phyloP scores from a whole-genome alignment of 2,329 filamentous ascomycete species.

The Pyricularia sp. region DNA sequence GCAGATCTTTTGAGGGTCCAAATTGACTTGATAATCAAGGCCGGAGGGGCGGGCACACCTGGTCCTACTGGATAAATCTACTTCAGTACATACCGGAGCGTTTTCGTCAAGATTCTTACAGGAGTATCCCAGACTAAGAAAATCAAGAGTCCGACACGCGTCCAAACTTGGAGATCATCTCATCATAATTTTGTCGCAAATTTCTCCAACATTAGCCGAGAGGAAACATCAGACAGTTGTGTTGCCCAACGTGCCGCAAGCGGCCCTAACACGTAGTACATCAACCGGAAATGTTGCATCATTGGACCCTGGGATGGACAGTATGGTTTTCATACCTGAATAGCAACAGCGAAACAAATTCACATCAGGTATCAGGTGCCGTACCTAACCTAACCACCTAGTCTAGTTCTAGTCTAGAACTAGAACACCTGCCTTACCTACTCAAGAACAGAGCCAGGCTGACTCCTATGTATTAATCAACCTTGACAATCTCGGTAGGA shows the following conservation, averaged over 20 bases:
- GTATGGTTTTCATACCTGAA: neutral
- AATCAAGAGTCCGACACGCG: neutral
- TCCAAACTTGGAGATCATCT: neutral
- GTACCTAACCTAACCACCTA: no score
- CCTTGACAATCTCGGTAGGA: neutral
- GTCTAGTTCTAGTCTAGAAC: no score
- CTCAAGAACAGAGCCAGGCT: neutral
- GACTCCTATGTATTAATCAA: neutral
- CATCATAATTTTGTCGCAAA: neutral
- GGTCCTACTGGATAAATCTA: no score
- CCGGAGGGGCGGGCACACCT: neutral
- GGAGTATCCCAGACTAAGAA: neutral
- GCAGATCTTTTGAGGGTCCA: neutral
- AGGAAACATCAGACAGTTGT: neutral
- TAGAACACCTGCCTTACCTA: no score
- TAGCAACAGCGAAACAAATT: neutral
- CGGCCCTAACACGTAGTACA: neutral
- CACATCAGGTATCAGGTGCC: no score
- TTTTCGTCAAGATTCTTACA: neutral
- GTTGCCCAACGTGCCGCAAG: neutral
- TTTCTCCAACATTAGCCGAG: neutral
- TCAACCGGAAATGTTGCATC: neutral
- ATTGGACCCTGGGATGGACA: neutral
- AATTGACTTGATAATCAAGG: neutral
- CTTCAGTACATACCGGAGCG: neutral